Percentiles rank a stretch among this genome's conserved stretches.
Conservation (phyloP, 257 asterid species). For the Verbascum thapsus region DNA sequence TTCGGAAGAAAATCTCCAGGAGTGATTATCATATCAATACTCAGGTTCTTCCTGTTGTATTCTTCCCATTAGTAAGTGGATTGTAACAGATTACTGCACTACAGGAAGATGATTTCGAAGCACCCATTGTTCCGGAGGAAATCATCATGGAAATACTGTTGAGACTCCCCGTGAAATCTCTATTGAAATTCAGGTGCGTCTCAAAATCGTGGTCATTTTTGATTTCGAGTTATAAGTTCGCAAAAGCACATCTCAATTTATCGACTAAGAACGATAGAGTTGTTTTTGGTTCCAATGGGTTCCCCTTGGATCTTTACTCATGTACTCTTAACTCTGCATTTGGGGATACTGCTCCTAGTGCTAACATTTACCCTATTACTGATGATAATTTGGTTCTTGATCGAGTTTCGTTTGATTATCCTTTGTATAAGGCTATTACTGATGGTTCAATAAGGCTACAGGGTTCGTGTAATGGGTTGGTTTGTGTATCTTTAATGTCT, state of each 20-base stretch:
- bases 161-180: conserved; percentile 42
- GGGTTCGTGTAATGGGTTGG: conserved; percentile 36
- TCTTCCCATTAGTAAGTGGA: no score
- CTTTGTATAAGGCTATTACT: conserved; percentile 8
- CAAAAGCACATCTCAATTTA: conserved; percentile 31
- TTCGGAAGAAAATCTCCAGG: no score
- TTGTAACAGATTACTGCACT: no score
- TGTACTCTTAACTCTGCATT: conserved; percentile 16
- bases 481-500: conserved; percentile 24
- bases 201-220: conserved; percentile 21
- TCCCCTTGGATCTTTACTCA: conserved; percentile 22
- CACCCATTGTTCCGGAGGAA: conserved; percentile 16
- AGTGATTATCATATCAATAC: no score
- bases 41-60: no score
- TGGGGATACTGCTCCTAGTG: background rate
- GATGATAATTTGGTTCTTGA: background rate
- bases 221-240: conserved; percentile 31
- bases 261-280: conserved; percentile 23
- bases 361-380: conserved; percentile 12
- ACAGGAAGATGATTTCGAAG: no score
- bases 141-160: conserved; percentile 34
- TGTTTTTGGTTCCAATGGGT: conserved; percentile 18
- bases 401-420: conserved; percentile 30
- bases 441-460: conserved; percentile 9
- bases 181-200: conserved; percentile 28